Base-by-base conservation (phyloP, 2,329 filamentous ascomycete species). In the Aspergillus novofumigatus region DNA sequence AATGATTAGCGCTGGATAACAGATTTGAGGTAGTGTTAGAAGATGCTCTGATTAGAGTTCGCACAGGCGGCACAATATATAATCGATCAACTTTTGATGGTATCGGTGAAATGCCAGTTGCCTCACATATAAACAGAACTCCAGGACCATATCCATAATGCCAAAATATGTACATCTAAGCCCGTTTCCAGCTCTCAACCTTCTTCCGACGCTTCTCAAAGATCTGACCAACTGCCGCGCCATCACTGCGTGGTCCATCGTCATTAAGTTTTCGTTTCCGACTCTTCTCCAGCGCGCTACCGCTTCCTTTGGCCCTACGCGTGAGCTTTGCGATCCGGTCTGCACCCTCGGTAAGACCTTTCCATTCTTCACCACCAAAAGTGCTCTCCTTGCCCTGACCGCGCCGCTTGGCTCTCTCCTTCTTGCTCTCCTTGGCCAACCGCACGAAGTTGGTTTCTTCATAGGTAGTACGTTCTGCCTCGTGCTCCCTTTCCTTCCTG, bases 341-440 rank as follows among this genome's bases (percentile, higher is more conserved):
- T 52, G 92, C 84, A 7, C 92, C 91, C 71, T 92, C 88, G 56
- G 90, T 91, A 48, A 99, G 78, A 26, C 89, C 87, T 62, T 88
- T 85, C 91, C 92, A 97, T 71, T 97, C 94, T 76, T 97, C 94
- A 52, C 94, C 94, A 60, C 93, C 93, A 76, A 90, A 97, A 74
- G 81, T 86, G 76, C 67, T 78, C 71, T 79, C 75, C 56, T 67
- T 67, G 35, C 73, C 70, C 38, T 73, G 72, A 41, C 75, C 71
- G 20, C 75, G 73, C 72, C 83, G 86, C 78, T 89, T 88, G 50
- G 85, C 83, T 57, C 80, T 78, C 4, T 96, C 92, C 78, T 96
- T 96, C 82, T 96, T 97, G 77, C 86, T 90, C 73, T 90, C 85
- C 67, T 86, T 88, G 11, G 93, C 92, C 67, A 99, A 79, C 65